Percentiles rank a stretch among this genome's conserved stretches.
Conservation (phyloP, 2,329 filamentous ascomycete species). For the Aspergillus transmontanensis region DNA sequence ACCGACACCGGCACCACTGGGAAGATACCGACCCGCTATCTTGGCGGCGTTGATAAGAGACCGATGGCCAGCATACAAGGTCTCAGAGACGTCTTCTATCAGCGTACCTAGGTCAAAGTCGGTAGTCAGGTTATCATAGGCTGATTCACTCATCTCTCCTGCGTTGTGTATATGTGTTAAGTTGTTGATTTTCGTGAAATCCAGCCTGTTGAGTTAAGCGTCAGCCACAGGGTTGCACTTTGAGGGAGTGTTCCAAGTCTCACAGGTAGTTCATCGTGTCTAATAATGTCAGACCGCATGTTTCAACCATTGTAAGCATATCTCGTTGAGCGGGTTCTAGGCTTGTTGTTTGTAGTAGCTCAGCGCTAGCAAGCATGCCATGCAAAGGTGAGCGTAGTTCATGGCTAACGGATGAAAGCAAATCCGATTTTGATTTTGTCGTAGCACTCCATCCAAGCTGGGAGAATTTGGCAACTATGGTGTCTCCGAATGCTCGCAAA, state of each 20-base stretch:
- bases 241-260: neutral
- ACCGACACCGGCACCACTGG: conserved; percentile 12
- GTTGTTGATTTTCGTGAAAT: conserved; percentile 42
- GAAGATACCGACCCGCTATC: conserved; percentile 14
- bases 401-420: conserved; percentile 56
- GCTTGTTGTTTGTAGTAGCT: conserved; percentile 51
- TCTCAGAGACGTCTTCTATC: conserved; percentile 33
- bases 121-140: conserved; percentile 27
- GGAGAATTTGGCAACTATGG: conserved; percentile 38
- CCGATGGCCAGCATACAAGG: conserved; percentile 31
- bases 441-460: conserved; percentile 35
- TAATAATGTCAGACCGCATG: conserved; percentile 54
- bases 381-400: conserved; percentile 54
- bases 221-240: conserved; percentile 5
- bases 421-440: conserved; percentile 54
- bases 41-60: conserved; percentile 15
- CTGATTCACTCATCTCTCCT: conserved; percentile 3
- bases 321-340: conserved; percentile 44
- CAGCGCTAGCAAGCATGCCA: conserved; percentile 52
- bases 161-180: conserved; percentile 21
- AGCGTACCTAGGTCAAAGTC: conserved; percentile 36
- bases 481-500: conserved; percentile 37
- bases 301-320: conserved; percentile 52
- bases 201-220: conserved; percentile 22
- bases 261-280: conserved; percentile 48